These are phyloP conservation scores for Mimosa bimucronata DNA, from an alignment of 306 rosid species.

Conservation along the genomic window DNA sequence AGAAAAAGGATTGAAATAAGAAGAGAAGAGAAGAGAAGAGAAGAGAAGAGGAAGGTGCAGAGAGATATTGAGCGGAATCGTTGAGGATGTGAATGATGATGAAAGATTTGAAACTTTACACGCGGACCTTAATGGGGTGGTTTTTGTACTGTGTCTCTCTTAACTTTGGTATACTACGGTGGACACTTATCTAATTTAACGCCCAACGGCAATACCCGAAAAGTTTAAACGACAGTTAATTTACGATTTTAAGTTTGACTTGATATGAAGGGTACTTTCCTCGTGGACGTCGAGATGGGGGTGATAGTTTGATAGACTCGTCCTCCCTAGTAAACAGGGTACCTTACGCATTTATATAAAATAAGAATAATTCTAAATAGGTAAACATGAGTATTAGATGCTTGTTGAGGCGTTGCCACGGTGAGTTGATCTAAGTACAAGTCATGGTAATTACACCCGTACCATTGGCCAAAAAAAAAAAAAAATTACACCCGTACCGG, in stretches of 20 bases:
- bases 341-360: background rate
- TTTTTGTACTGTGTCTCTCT: background rate
- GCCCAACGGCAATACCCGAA: conserved; percentile 52
- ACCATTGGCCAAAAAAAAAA: too few relatives aligned
- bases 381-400: too few relatives aligned
- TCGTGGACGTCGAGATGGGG: background rate
- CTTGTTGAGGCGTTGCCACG: too few relatives aligned
- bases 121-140: conserved; percentile 26
- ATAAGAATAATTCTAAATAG: too few relatives aligned
- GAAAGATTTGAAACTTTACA: conserved; percentile 36
- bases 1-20: too few relatives aligned
- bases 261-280: background rate
- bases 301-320: background rate
- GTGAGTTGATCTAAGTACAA: too few relatives aligned
- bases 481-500: too few relatives aligned
- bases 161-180: background rate
- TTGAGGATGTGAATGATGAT: background rate
- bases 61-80: conserved; percentile 42
- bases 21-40: background rate
- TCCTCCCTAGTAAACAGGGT: background rate
- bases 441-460: too few relatives aligned
- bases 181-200: background rate
- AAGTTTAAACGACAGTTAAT: conserved; percentile 25
- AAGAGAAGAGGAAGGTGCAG: conserved; percentile 32
- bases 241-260: too few relatives aligned